Conservation (phyloP, 176 grass and related monocot genomes). For the sorghum (Sorghum bicolor) region DNA sequence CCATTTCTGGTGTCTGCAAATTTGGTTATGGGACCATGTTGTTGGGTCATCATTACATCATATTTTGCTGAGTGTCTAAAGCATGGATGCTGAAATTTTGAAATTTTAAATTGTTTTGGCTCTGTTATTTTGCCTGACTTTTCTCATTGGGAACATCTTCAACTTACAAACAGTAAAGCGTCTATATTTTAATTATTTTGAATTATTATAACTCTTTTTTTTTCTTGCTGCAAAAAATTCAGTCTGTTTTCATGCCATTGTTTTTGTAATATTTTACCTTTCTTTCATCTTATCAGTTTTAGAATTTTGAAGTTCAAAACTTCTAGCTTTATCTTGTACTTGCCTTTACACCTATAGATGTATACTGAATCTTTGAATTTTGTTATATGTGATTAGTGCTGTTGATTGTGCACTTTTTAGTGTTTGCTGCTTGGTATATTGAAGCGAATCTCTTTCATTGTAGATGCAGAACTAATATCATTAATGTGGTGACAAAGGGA, state of each 20-base stretch:
- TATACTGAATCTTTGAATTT: neutral
- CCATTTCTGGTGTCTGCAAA: neutral
- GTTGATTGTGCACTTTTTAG: neutral
- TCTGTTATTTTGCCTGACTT: neutral
- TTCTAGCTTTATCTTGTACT: no score
- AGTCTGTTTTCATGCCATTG: neutral
- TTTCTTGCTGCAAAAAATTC: neutral
- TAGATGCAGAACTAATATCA: neutral
- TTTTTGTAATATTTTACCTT: neutral
- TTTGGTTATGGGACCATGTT: neutral
- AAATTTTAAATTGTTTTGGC: neutral
- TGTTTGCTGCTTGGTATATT: neutral
- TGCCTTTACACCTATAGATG: no score
- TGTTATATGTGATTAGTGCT: neutral
- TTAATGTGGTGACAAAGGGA: neutral
- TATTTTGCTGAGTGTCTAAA: neutral
- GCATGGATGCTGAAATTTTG: neutral
- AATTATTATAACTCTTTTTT: neutral
- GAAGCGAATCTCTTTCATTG: neutral
- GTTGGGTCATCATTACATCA: neutral
- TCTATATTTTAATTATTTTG: neutral
- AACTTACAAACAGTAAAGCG: neutral
- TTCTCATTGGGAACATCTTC: neutral
- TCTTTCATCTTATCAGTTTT: neutral
- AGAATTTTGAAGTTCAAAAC: neutral